Evolutionary conservation across 371 early-diverging fungal genomes (phyloP), one percentile per base, ranked within the genome.

Genomic region (Syncephalastrum racemosum): DNA sequence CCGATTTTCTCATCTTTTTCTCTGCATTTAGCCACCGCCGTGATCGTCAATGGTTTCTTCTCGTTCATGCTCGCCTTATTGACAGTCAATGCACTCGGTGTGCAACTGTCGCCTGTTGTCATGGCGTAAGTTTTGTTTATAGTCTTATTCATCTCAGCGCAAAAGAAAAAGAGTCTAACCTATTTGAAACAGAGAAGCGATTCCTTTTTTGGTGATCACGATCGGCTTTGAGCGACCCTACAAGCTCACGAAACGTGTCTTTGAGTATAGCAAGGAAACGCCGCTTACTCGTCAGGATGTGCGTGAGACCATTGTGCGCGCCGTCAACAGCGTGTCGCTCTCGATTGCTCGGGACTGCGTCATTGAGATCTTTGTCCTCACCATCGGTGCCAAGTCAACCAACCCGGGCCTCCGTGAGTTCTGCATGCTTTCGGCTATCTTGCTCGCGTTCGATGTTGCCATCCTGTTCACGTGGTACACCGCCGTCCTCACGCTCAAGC

Each of bases 131-230:
- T 63, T 16, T 49, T 14, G 41, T 22, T 19, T 49, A 19, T 51
- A 12, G 14, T 1, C 0, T n/a, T 52, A 23, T 24, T 60, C n/a
- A 22, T 50, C 36, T 31, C 36, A 31, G 36, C 36, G 36, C 36
- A 10, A 31, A 31, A 31, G 12, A 31, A 31, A 31, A 31, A 5
- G 16, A 20, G 51, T 60, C 19, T 45, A 54, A 40, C 54, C 55
- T 24, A 36, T 43, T 31, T 10, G 15, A 16, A 56, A 44, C 56
- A 82, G 89, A 54, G 94, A 96, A 68, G 92, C 93, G 16, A 85
- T 94, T 63, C 96, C 96, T 3, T 95, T 95, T 77, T 83, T 96
- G 49, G 87, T 92, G 42, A 89, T 93, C 52, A 92, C 93, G n/a
- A 86, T 95, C 42, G 95, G 95, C 0, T 95, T 95, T 59, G 95